These are phyloP conservation scores for Trichopus zeylanicus DNA, from an alignment of 116 monocot genomes.

Conservation along the genomic window DNA sequence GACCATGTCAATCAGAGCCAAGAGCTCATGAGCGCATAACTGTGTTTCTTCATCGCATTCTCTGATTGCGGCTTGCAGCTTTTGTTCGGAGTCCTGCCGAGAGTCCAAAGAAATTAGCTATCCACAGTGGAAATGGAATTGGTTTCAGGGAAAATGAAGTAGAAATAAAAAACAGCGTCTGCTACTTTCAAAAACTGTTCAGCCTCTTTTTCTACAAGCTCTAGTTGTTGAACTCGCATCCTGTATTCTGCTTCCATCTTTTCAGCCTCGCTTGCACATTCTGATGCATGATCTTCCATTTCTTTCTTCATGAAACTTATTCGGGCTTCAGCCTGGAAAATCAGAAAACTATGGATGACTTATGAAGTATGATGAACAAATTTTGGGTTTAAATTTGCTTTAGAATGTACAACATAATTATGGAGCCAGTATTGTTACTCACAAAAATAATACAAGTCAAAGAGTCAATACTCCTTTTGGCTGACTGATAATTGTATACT, in stretches of 20 bases:
- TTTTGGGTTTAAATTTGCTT: not conserved
- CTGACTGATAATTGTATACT: no score
- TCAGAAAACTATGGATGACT: not conserved
- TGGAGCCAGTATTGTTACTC: no score
- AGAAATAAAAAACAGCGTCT: not conserved
- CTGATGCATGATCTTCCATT: conserved; percentile 39
- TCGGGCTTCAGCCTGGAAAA: conserved; percentile 35
- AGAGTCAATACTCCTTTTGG: no score
- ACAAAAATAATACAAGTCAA: no score
- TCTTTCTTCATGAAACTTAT: conserved; percentile 34
- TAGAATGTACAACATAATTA: not conserved
- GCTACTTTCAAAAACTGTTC: conserved; percentile 56
- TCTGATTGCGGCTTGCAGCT: conserved; percentile 21
- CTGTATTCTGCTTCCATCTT: conserved; percentile 20
- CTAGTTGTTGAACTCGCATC: conserved; percentile 32
- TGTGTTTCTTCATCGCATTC: conserved; percentile 47
- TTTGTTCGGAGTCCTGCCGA: conserved; percentile 45
- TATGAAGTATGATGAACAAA: not conserved
- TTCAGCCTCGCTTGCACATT: conserved; percentile 38
- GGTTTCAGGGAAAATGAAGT: not conserved
- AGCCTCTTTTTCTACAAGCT: conserved; percentile 49
- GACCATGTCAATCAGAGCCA: conserved; percentile 44
- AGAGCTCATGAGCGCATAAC: conserved; percentile 38
- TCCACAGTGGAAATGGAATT: not conserved
- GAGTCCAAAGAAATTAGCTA: not conserved